Base-by-base conservation (phyloP, 2,329 filamentous ascomycete genomes). In the Fusarium odoratissimum region DNA sequence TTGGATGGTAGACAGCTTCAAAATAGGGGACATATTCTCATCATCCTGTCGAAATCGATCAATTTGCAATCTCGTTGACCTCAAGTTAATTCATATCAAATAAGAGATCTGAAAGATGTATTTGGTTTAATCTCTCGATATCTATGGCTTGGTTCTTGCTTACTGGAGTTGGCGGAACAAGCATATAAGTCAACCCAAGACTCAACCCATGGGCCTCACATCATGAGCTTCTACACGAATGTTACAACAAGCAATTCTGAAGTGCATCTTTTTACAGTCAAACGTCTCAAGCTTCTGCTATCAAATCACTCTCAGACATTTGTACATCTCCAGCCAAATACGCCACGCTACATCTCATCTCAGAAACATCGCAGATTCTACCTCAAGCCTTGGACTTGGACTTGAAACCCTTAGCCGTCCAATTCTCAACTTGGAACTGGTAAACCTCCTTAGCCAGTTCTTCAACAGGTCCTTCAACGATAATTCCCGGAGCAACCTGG, bases 381-480 rank as follows among this genome's bases (percentile, higher is more conserved):
- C 23, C 45, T 74, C 57, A 66, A 38, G 25, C 44, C 54, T 65
- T 52, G 7, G 66, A 42, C 57, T 69, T 66, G 28, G 61, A 60
- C 57, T 63, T 61, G 31, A 69, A 71, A 6, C 71, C 71, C 41
- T 69, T 60, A 4, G n/a, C 25, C 12, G 52, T 74, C 71, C 71
- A 74, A 12, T 44, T 65, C 52, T 74, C 67, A 42, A 72, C 71
- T 6, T 82, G 80, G 28, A 81, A 54, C 12, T 70, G 75, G 56
- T 76, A 78, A 25, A 82, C 69, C 57, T 80, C 77, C 12, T 78
- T 72, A 25, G 73, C 77, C 19, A 81, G 54, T 8, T 72, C 79
- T 17, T 74, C 62, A 17, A 80, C 71, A 2, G 81, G 81, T 0
- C 81, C 81, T 28, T 78, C 74, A 4, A 79, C 76, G 21, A 62